Conservation (phyloP, 106 monocot species). For the Platanthera guangdongensis region DNA sequence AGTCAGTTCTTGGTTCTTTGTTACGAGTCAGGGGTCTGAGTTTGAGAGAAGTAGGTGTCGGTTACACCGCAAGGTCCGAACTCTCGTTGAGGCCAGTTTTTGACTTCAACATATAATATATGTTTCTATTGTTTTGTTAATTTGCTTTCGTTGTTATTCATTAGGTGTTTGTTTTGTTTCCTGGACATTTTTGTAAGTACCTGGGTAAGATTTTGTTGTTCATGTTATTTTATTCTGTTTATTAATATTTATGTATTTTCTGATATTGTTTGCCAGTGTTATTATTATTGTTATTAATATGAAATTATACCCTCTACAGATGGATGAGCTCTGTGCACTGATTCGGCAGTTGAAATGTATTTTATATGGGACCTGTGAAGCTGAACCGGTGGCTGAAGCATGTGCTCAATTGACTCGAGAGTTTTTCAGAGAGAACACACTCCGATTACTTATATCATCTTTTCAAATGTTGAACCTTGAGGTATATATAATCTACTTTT, state of each 20-base stretch:
- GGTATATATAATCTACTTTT: slow-evolving; percentile 25
- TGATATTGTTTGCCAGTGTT: not conserved
- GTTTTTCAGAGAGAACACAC: slow-evolving; percentile 78
- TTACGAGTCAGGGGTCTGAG: too few species aligned
- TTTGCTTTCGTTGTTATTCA: not conserved
- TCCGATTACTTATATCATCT: slow-evolving; percentile 62
- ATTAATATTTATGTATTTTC: not conserved
- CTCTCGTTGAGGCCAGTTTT: too few species aligned
- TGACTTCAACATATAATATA: too few species aligned
- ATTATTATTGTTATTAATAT: not conserved
- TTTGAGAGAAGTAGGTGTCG: too few species aligned
- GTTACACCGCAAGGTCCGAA: too few species aligned
- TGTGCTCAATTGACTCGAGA: slow-evolving; percentile 82
- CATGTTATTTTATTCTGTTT: not conserved
- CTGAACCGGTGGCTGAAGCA: slow-evolving; percentile 73
- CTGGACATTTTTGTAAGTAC: not conserved
- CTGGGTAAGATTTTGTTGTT: not conserved
- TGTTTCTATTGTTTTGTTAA: not conserved
- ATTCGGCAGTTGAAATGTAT: slow-evolving; percentile 80
- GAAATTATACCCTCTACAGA: slow-evolving; percentile 28
- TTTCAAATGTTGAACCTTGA: slow-evolving; percentile 82
- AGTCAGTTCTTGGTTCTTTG: too few species aligned
- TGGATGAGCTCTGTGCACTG: slow-evolving; percentile 62
- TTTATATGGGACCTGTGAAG: slow-evolving; percentile 81
- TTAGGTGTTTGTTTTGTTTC: not conserved